Evolutionary conservation across 2,329 filamentous ascomycete genomes (phyloP).

Genomic region (Talaromyces amestolkiae): DNA sequence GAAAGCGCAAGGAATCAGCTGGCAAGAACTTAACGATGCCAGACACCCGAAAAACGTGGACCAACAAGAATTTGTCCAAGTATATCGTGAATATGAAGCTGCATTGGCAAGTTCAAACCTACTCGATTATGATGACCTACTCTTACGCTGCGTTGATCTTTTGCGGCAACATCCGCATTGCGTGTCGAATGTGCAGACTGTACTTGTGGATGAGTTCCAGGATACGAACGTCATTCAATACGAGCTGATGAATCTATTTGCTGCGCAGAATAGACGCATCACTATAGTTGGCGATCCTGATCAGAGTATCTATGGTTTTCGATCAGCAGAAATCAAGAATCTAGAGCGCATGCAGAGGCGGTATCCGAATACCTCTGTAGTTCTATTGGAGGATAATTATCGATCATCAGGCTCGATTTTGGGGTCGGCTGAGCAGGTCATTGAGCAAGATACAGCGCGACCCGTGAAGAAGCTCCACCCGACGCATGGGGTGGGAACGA

Average conservation of each 20-base stretch:
- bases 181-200: slow-evolving; percentile 83
- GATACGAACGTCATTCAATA: slow-evolving; percentile 96
- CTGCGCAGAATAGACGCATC: slow-evolving; percentile 69
- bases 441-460: slow-evolving; percentile 80
- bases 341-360: slow-evolving; percentile 72
- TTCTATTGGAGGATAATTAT: slow-evolving; percentile 91
- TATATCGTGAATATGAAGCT: slow-evolving; percentile 74
- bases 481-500: slow-evolving; percentile 74
- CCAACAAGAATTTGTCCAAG: slow-evolving; percentile 63
- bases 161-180: slow-evolving; percentile 71
- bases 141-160: slow-evolving; percentile 78
- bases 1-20: slow-evolving; percentile 56
- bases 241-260: slow-evolving; percentile 86
- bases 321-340: slow-evolving; percentile 88
- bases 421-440: slow-evolving; percentile 74
- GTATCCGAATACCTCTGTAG: slow-evolving; percentile 74
- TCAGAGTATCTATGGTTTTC: slow-evolving; percentile 96
- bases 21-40: slow-evolving; percentile 43
- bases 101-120: slow-evolving; percentile 74
- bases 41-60: slow-evolving; percentile 44
- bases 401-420: slow-evolving; percentile 85
- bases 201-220: slow-evolving; percentile 96
- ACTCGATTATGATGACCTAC: slow-evolving; percentile 90
- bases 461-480: slow-evolving; percentile 77
- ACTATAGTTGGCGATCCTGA: slow-evolving; percentile 96